phyloP scores from a whole-genome alignment of 2,329 filamentous ascomycete genomes.

The Paraphoma sp. region DNA sequence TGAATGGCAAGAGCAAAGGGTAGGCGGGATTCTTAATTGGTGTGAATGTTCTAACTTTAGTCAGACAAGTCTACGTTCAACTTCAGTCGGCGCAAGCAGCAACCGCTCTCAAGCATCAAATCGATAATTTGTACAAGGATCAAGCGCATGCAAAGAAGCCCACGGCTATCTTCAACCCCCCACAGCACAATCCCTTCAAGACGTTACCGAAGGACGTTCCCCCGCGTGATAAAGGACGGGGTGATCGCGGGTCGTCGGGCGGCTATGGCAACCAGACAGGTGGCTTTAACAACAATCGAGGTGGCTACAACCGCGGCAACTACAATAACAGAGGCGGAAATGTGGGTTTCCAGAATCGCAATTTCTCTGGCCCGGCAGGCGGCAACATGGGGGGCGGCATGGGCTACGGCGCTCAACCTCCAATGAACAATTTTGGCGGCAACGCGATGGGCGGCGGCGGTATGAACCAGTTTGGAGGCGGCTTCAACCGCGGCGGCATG shows the following conservation, averaged over 20 bases:
- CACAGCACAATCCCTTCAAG: slow-evolving; percentile 84
- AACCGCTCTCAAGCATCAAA: slow-evolving; percentile 80
- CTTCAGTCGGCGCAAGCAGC: slow-evolving; percentile 84
- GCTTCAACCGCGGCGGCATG: slow-evolving; percentile 52
- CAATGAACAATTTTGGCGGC: slow-evolving; percentile 57
- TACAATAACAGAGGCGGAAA: slow-evolving; percentile 39
- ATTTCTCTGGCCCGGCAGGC: slow-evolving; percentile 41
- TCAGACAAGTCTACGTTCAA: slow-evolving; percentile 80
- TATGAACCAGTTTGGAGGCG: slow-evolving; percentile 48
- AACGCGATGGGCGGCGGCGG: slow-evolving; percentile 38
- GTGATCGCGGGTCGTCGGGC: slow-evolving; percentile 60
- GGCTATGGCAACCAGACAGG: slow-evolving; percentile 58
- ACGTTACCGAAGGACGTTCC: slow-evolving; percentile 90
- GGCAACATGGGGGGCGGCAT: slow-evolving; percentile 49
- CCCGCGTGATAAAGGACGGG: slow-evolving; percentile 69
- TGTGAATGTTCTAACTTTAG: slow-evolving; percentile 13
- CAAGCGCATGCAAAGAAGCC: slow-evolving; percentile 69
- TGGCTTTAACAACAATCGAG: slow-evolving; percentile 35
- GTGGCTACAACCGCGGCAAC: slow-evolving; percentile 40
- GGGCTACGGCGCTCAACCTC: slow-evolving; percentile 49
- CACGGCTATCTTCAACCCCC: slow-evolving; percentile 75
- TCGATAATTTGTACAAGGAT: slow-evolving; percentile 70
- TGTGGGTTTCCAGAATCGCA: slow-evolving; percentile 46
- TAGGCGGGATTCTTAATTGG: slow-evolving; percentile 53
- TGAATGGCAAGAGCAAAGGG: slow-evolving; percentile 99